Percentiles rank a stretch among this genome's conserved stretches.
Evolutionary conservation across 805 yeast species (phyloP).

Genomic region (Tanozyma kutaoensis): DNA sequence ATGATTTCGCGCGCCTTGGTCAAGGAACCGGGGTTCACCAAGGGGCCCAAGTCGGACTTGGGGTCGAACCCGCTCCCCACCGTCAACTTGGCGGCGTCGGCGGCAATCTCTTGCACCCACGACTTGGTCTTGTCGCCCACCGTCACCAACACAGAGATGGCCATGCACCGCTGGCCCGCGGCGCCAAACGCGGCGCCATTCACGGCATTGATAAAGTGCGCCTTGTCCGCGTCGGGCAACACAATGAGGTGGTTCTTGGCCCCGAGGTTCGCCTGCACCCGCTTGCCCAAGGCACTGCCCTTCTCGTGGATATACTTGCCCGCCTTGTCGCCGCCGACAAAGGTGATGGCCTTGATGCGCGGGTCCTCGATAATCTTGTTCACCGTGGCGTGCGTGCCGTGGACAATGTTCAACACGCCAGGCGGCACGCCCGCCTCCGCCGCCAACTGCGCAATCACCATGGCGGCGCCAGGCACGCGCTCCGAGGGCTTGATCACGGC

Average conservation of each 20-base stretch:
- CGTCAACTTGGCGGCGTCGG: constrained; percentile 40
- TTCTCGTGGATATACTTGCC: constrained; percentile 60
- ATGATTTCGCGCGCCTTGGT: constrained; percentile 44
- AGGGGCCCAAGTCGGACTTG: constrained; percentile 59
- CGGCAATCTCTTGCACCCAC: constrained; percentile 50
- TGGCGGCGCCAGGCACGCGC: constrained; percentile 72
- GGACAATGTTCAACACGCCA: constrained; percentile 60
- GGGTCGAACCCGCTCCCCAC: constrained; percentile 57
- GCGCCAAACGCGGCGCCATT: constrained; percentile 75
- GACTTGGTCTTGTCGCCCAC: constrained; percentile 47
- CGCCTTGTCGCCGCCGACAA: constrained; percentile 71
- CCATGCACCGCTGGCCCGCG: constrained; percentile 80
- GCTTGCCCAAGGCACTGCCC: constrained; percentile 56
- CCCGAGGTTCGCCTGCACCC: constrained; percentile 68
- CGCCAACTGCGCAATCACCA: constrained; percentile 59
- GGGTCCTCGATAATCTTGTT: constrained; percentile 60
- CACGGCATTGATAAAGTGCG: constrained; percentile 48
- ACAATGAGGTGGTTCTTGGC: constrained; percentile 71
- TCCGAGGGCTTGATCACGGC: constrained; percentile 47
- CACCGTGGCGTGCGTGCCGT: constrained; percentile 63
- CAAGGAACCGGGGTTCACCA: constrained; percentile 47
- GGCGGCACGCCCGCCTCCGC: constrained; percentile 66
- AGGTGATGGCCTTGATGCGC: constrained; percentile 62
- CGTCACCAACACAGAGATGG: constrained; percentile 58
- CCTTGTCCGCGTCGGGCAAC: constrained; percentile 59